Evolutionary conservation across 441 rosid genomes (phyloP).

Genomic region (Erysimum cheiri): DNA sequence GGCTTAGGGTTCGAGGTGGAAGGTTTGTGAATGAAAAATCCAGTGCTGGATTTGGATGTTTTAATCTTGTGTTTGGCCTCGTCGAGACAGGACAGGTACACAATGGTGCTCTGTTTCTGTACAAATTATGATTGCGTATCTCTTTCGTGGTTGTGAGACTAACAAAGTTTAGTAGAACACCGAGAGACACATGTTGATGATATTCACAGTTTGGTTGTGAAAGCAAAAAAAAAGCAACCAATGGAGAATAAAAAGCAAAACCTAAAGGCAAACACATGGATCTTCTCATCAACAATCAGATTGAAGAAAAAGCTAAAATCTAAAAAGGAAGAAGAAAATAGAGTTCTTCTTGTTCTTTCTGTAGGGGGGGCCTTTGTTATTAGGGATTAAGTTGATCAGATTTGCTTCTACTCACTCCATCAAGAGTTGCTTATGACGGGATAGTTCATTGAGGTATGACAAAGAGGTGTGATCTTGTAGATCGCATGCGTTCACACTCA

Average conservation of each 20-base stretch:
- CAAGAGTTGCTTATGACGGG: slow-evolving; percentile 68
- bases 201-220: slow-evolving; percentile 37
- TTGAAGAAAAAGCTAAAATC: not conserved
- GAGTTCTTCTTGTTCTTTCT: no score
- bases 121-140: no score
- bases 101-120: not conserved
- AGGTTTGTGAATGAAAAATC: no score
- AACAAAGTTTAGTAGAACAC: slow-evolving; percentile 22
- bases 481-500: slow-evolving; percentile 54
- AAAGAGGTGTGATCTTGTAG: slow-evolving; percentile 67
- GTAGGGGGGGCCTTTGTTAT: not conserved
- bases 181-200: not conserved
- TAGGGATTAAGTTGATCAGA: slow-evolving; percentile 4
- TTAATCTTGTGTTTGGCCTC: not conserved
- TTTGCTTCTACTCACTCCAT: slow-evolving; percentile 53
- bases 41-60: not conserved
- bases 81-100: not conserved
- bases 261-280: not conserved
- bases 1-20: no score
- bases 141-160: not conserved
- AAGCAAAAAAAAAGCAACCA: slow-evolving; percentile 11
- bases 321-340: not conserved
- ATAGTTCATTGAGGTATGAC: slow-evolving; percentile 61
- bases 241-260: slow-evolving; percentile 17
- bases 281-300: no score